Evolutionary conservation across 345 rosid species (phyloP), one percentile per base, ranked within the genome.

Genomic region (Camelina neglecta): DNA sequence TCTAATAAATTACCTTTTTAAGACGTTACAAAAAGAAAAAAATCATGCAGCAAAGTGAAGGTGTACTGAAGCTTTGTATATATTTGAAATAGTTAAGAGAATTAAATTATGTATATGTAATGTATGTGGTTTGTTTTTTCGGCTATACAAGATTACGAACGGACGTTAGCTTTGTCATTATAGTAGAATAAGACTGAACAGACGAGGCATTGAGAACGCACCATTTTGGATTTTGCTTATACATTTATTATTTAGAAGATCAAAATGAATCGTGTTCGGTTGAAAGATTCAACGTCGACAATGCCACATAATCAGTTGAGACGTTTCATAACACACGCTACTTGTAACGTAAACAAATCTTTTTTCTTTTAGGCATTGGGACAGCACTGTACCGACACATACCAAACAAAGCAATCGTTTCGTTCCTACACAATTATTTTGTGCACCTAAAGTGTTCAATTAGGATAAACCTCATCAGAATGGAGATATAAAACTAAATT

Each of bases 321-420:
- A 75, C 79, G 74, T 68, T 75, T 60, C 62, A 13, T 51, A 53
- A 15, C 47, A 67, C 62, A 75, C 61, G 35, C 60, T n/a, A 75
- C 55, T 13, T 55, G 64, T 56, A 31, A 75, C 68, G 10, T 65
- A 59, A 54, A 35, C 62, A 47, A 67, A 39, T 26, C 51, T 24
- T 24, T 60, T 21, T 18, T n/a, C 12, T 4, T 65, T 65, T 60
- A 39, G 69, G 69, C 63, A 20, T 58, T 75, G 53, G 69, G 41
- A n/a, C 1, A 62, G 79, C 57, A 60, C 20, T 42, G 8, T 68
- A 61, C 70, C 65, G 57, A 75, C 70, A 61, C 56, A 68, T 60
- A 53, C 69, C 72, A 60, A 68, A 75, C 79, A 12, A 60, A 68
- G 55, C 69, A 33, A 75, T 42, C 69, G 35, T 67, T 67, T 54